Percentiles rank a stretch among this genome's conserved stretches.
Conservation (phyloP, 306 rosid genomes). For the Lotus japonicus region DNA sequence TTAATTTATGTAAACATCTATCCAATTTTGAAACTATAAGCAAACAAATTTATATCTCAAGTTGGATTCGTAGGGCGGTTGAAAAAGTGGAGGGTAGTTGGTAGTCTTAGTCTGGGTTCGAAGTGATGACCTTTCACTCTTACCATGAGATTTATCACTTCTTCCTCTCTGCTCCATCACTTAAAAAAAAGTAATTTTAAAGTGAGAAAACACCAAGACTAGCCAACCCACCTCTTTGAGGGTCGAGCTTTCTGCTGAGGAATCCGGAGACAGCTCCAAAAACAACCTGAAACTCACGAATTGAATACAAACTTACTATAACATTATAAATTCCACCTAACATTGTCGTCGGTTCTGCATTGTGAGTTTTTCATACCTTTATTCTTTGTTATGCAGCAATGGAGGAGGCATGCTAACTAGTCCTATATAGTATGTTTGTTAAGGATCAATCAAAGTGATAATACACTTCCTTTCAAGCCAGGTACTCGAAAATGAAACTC, state of each 20-base stretch:
- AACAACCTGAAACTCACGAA: slow-evolving; percentile 20
- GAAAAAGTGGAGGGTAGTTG: not conserved
- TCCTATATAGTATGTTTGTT: not conserved
- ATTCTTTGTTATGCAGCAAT: not conserved
- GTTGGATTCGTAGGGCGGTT: not conserved
- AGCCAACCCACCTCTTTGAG: slow-evolving; percentile 55
- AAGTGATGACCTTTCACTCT: not conserved
- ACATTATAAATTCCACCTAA: not conserved
- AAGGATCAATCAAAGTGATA: not conserved
- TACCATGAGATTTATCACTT: not conserved
- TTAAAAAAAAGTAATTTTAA: not conserved
- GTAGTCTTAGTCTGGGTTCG: not conserved
- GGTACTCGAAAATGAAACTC: slow-evolving; percentile 36
- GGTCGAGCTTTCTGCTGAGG: slow-evolving; percentile 51
- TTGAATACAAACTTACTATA: not conserved
- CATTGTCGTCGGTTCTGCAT: slow-evolving; percentile 6
- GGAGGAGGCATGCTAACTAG: not conserved
- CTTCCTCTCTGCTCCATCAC: not conserved
- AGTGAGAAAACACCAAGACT: slow-evolving; percentile 38
- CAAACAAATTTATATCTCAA: not conserved
- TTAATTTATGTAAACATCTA: no score
- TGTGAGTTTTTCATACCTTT: not conserved
- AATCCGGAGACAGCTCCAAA: slow-evolving; percentile 55
- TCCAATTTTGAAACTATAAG: not conserved
- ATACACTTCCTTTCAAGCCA: not conserved